Conservation (phyloP, 768 basidiomycete species). For the Inosperma sp. region DNA sequence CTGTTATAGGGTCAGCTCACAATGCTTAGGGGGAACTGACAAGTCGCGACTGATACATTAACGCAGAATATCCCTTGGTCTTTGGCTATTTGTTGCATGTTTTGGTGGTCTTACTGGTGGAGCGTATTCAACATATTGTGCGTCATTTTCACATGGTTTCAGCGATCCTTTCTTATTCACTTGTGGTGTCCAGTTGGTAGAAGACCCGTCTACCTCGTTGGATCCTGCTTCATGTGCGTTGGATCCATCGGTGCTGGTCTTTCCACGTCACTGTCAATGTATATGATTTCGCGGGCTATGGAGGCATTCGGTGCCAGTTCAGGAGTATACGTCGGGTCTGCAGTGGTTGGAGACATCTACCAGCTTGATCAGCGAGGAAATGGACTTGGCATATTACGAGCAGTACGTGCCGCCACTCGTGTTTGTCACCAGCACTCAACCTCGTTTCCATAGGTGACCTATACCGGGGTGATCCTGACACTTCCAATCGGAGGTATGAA, state of each 20-base stretch:
- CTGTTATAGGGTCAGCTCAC: no score
- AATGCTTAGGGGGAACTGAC: no score
- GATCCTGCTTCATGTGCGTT: constrained; percentile 53
- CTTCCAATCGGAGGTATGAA: no score
- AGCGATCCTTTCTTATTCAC: neutral
- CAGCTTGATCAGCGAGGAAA: constrained; percentile 54
- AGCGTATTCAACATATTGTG: constrained; percentile 38
- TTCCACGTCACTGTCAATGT: constrained; percentile 36
- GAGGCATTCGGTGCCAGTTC: constrained; percentile 63
- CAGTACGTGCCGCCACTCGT: no score
- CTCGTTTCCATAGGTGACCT: no score
- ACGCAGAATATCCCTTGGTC: no score
- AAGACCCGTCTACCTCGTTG: constrained; percentile 51
- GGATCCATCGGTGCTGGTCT: constrained; percentile 58
- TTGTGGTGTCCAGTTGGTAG: constrained; percentile 51
- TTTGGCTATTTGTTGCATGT: no score
- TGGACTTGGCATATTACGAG: constrained; percentile 60
- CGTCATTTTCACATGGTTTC: constrained; percentile 11
- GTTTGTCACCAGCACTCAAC: no score
- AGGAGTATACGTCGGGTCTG: constrained; percentile 51
- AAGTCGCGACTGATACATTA: no score
- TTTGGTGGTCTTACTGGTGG: no score
- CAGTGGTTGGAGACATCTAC: constrained; percentile 63
- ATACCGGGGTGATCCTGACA: no score
- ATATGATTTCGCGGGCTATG: constrained; percentile 61